Percentiles rank a stretch among this genome's conserved stretches.
These are phyloP conservation scores for Entophlyctis luteolus DNA, from an alignment of 192 early-diverging fungal species.

Conservation along the genomic window DNA sequence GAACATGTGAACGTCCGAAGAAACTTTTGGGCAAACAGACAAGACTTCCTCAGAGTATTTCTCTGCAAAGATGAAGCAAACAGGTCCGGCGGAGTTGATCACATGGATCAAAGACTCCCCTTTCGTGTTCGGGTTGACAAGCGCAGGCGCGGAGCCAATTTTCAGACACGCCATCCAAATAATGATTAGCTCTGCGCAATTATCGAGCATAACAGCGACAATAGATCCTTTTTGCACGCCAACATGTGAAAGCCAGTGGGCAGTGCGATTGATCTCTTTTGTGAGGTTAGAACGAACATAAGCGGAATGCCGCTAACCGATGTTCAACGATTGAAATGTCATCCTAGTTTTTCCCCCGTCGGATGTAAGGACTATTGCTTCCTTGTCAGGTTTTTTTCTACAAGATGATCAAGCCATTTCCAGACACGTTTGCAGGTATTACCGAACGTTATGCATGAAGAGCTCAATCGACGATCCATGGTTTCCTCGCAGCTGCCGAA, in stretches of 20 bases:
- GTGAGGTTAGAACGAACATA: background rate
- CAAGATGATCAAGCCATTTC: background rate
- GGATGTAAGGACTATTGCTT: background rate
- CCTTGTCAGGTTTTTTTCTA: background rate
- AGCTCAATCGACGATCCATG: background rate
- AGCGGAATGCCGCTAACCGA: background rate
- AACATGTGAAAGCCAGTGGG: constrained; percentile 3
- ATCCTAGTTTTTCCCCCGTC: background rate
- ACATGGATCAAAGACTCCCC: constrained; percentile 25
- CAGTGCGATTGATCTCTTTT: constrained; percentile 11
- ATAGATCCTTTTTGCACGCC: constrained; percentile 18
- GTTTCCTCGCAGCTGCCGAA: background rate
- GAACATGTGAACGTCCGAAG: background rate
- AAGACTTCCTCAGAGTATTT: background rate
- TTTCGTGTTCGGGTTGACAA: constrained; percentile 60
- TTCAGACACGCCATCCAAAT: constrained; percentile 53
- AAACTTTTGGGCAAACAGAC: background rate
- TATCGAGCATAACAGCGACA: constrained; percentile 59
- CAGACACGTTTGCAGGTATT: background rate
- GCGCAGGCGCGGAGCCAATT: constrained; percentile 50
- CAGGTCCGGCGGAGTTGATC: constrained; percentile 6
- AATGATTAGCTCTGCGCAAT: constrained; percentile 55
- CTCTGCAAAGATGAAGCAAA: background rate
- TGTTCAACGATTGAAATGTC: background rate
- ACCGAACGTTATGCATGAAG: background rate